Evolutionary conservation across 371 early-diverging fungal species (phyloP), one percentile per base, ranked within the genome.

Genomic region (Amoeboaphelidium occidentale): DNA sequence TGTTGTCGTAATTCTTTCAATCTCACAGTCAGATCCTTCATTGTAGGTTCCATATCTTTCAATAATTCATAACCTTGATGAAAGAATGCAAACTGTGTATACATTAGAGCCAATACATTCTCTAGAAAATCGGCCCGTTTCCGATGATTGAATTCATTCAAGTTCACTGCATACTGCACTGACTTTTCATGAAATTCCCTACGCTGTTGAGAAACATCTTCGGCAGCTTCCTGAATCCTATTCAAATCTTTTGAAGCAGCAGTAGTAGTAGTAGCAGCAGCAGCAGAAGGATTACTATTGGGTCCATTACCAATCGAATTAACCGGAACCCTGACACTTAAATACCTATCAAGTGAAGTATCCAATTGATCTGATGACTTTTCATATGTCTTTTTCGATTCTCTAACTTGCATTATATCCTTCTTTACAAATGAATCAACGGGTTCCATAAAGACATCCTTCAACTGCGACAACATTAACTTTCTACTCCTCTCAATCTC

Each of bases 81-180:
- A 58, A 73, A 75, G 55, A 75, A 78, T 22, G 77, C 72, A 45
- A 70, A 76, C 42, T 80, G 72, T 2, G 76, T 71, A 52, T 77
- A 79, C 66, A 79, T 74, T 32, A 70, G 68, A 13, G 76, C 74
- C 43, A 80, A 65, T 68, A 81, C 80, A 58, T 73, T 73, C 58
- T 80, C 83, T 54, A 75, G 69, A 39, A 79, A 69, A 51, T 81
- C 81, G 26, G 75, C 72, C 52, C 74, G 74, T 53, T 77, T 75
- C 51, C 65, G 69, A 3, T 73, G 69, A 45, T 75, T 69, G 6
- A 78, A 55, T 42, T 76, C 75, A 55, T 79, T 78, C 46, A 81
- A 52, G 43, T 71, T 64, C 6, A 64, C 58, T 3, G 69, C 70
- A 53, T 80, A 80, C 42, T 78, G 76, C 50, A 81, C 63, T 42